Conservation (phyloP, 2,329 filamentous ascomycete genomes). For the Sporothrix phasma region DNA sequence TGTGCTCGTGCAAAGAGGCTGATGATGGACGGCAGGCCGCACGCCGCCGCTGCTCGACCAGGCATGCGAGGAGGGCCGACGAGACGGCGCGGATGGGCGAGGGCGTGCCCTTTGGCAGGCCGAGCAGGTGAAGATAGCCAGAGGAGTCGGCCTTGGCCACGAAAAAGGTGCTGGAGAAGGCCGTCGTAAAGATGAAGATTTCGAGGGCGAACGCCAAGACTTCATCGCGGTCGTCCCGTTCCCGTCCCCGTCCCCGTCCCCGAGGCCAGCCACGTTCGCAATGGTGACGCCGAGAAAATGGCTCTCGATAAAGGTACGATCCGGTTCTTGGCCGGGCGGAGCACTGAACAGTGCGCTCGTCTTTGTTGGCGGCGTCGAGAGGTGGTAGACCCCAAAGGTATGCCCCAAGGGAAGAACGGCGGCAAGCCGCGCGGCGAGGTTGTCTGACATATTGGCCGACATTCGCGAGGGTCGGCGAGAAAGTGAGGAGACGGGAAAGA, state of each 20-base stretch:
- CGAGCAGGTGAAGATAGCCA: constrained; percentile 64
- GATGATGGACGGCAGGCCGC: constrained; percentile 60
- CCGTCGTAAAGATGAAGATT: constrained; percentile 76
- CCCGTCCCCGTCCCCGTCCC: neutral
- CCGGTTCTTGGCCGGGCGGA: constrained; percentile 58
- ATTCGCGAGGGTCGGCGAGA: too few relatives aligned
- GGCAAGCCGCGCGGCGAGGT: constrained; percentile 34
- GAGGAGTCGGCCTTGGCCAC: constrained; percentile 97
- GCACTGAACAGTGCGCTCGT: constrained; percentile 70
- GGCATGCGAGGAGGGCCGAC: constrained; percentile 63
- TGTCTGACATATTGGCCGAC: constrained; percentile 17
- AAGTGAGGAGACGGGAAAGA: neutral
- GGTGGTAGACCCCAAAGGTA: constrained; percentile 66
- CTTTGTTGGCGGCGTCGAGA: constrained; percentile 72
- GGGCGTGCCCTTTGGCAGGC: constrained; percentile 49
- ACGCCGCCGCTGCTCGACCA: constrained; percentile 58
- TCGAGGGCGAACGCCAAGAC: constrained; percentile 78
- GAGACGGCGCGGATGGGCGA: constrained; percentile 69
- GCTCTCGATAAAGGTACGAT: constrained; percentile 76
- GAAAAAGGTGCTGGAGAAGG: constrained; percentile 74
- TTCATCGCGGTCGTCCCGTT: constrained; percentile 26
- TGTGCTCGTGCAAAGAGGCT: constrained; percentile 90
- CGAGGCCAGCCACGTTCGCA: neutral
- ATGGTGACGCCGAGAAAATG: constrained; percentile 58
- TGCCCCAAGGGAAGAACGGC: constrained; percentile 43